Conservation (phyloP, 495 filamentous ascomycete genomes). For the Jackrogersella multiformis region DNA sequence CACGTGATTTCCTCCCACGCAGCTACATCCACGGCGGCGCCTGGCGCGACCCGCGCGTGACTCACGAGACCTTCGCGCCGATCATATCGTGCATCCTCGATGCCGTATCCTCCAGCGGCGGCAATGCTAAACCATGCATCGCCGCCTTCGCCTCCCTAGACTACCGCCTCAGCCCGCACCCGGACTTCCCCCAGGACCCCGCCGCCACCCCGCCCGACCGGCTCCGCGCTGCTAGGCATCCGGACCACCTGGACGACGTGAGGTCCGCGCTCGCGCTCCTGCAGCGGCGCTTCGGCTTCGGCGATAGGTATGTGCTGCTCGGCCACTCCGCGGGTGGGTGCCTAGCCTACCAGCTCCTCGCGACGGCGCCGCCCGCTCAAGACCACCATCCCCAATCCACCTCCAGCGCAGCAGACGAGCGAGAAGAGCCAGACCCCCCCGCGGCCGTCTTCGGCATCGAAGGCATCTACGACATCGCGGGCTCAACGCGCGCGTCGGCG, state of each 20-base stretch:
- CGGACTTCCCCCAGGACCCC: slow-evolving; percentile 63
- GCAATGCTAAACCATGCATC: slow-evolving; percentile 49
- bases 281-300: slow-evolving; percentile 62
- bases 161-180: slow-evolving; percentile 83
- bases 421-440: slow-evolving; percentile 4
- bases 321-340: slow-evolving; percentile 84
- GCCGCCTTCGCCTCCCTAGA: slow-evolving; percentile 75
- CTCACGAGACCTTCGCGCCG: slow-evolving; percentile 59
- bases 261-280: slow-evolving; percentile 68
- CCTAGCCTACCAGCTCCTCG: slow-evolving; percentile 72
- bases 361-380: slow-evolving; percentile 1
- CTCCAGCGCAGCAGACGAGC: neutral
- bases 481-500: slow-evolving; percentile 36
- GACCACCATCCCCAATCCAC: too few species aligned
- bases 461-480: slow-evolving; percentile 47
- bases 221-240: slow-evolving; percentile 67
- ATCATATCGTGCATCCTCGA: slow-evolving; percentile 57
- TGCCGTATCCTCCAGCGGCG: slow-evolving; percentile 22
- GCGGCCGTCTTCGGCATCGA: slow-evolving; percentile 40
- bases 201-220: slow-evolving; percentile 40
- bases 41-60: slow-evolving; percentile 79
- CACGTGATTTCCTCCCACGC: neutral
- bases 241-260: slow-evolving; percentile 79
- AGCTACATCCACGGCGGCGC: slow-evolving; percentile 90
- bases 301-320: slow-evolving; percentile 66